Evolutionary conservation across 164 flowering plant species (phyloP).

Genomic region (Taxillus chinensis): DNA sequence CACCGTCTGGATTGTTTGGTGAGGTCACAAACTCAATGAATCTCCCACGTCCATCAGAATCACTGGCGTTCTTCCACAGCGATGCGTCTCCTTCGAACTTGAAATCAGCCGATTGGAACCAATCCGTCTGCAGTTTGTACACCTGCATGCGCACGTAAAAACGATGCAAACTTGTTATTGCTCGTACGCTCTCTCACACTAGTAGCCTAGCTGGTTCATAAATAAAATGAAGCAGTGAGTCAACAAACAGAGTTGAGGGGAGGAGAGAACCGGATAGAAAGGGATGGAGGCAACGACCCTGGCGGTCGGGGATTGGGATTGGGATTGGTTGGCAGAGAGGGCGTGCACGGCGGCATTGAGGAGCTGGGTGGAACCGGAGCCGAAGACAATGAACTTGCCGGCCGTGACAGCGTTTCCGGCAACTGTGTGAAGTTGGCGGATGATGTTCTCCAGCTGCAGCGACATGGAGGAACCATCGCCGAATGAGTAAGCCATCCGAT

Average conservation of each 20-base stretch:
- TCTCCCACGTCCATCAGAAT: conserved; percentile 9
- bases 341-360: conserved; percentile 56
- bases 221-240: not conserved
- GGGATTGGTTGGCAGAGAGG: conserved; percentile 21
- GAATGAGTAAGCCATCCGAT: conserved; percentile 50
- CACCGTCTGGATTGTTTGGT: conserved; percentile 75
- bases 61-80: conserved; percentile 20
- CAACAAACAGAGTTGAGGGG: not conserved
- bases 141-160: conserved; percentile 16
- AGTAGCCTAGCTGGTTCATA: not conserved
- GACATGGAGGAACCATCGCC: conserved; percentile 17
- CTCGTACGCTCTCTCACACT: not conserved
- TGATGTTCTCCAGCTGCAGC: conserved; percentile 26
- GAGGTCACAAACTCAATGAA: conserved; percentile 67
- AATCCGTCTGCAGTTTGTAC: conserved; percentile 31
- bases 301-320: conserved; percentile 28
- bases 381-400: conserved; percentile 45
- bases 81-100: conserved; percentile 40
- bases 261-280: conserved; percentile 33
- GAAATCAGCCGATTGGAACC: conserved; percentile 22
- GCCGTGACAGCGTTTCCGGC: conserved; percentile 56
- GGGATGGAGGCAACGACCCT: conserved; percentile 52
- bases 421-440: conserved; percentile 31
- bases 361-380: conserved; percentile 70
- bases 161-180: not conserved